phyloP scores from a whole-genome alignment of 805 yeast genomes.

The Candida qinlingensis region DNA sequence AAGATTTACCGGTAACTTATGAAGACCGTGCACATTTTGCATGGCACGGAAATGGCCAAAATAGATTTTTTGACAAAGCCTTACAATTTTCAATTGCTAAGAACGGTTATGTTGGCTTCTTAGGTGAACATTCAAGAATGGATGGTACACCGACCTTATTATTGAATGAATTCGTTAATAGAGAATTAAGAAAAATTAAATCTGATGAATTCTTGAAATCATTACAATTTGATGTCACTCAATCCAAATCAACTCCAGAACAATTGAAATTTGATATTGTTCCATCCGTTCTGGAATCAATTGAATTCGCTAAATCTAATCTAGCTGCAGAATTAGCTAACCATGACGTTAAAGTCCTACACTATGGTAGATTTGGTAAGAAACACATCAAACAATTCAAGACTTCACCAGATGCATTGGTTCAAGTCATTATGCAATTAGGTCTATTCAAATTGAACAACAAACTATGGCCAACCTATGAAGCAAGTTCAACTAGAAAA shows the following conservation, averaged over 20 bases:
- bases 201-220: conserved; percentile 23
- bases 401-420: conserved; percentile 87
- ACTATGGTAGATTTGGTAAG: conserved; percentile 83
- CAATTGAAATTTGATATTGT: conserved; percentile 55
- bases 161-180: conserved; percentile 70
- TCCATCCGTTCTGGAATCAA: conserved; percentile 43
- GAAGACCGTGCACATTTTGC: conserved; percentile 78
- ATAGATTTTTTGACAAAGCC: conserved; percentile 91
- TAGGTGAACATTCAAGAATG: conserved; percentile 97
- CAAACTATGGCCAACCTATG: conserved; percentile 83
- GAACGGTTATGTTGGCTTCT: conserved; percentile 85
- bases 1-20: conserved; percentile 61
- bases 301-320: conserved; percentile 48
- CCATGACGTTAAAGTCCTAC: conserved; percentile 76
- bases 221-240: conserved; percentile 10
- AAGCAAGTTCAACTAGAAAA: conserved; percentile 90
- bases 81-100: conserved; percentile 74
- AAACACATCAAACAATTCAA: conserved; percentile 76
- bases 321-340: conserved; percentile 49
- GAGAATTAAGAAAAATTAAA: conserved; percentile 47
- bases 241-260: conserved; percentile 9
- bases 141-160: conserved; percentile 95
- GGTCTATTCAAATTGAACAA: conserved; percentile 85
- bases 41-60: conserved; percentile 95
- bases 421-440: conserved; percentile 86